Evolutionary conservation across 2,329 filamentous ascomycete genomes (phyloP).

Genomic region (Ceratocystis diversiconidia): DNA sequence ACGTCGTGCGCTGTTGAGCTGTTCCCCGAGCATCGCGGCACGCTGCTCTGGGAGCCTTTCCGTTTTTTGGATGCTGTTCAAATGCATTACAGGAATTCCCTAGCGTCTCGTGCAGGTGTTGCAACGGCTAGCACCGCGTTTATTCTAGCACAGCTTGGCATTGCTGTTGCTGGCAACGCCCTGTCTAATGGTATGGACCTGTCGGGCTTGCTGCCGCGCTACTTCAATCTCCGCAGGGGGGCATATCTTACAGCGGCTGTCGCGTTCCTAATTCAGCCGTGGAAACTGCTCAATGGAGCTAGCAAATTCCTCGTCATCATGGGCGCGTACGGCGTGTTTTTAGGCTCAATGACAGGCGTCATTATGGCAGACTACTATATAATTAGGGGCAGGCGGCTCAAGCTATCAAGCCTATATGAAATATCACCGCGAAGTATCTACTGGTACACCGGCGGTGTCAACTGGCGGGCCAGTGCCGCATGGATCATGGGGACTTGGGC

Average conservation of each 20-base stretch:
- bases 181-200: conserved; percentile 18
- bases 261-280: conserved; percentile 19
- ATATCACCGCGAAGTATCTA: conserved; percentile 27
- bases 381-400: conserved; percentile 26
- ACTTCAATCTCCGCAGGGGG: conserved; percentile 18
- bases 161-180: conserved; percentile 17
- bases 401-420: conserved; percentile 30
- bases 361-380: conserved; percentile 29
- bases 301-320: conserved; percentile 24
- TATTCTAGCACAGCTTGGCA: conserved; percentile 31
- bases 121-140: conserved; percentile 25
- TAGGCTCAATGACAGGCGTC: conserved; percentile 30
- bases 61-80: conserved; percentile 33
- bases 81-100: conserved; percentile 23
- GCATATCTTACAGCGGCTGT: conserved; percentile 12
- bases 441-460: conserved; percentile 29
- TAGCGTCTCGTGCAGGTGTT: conserved; percentile 21
- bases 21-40: conserved; percentile 30
- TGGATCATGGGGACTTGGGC: conserved; percentile 30
- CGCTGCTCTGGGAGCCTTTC: conserved; percentile 31
- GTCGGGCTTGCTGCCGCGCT: conserved; percentile 16
- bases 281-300: conserved; percentile 25
- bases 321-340: conserved; percentile 25
- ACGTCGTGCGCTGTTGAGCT: conserved; percentile 30
- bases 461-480: conserved; percentile 30